Conservation (phyloP, 805 yeast genomes). For the Candida manassasensis region DNA sequence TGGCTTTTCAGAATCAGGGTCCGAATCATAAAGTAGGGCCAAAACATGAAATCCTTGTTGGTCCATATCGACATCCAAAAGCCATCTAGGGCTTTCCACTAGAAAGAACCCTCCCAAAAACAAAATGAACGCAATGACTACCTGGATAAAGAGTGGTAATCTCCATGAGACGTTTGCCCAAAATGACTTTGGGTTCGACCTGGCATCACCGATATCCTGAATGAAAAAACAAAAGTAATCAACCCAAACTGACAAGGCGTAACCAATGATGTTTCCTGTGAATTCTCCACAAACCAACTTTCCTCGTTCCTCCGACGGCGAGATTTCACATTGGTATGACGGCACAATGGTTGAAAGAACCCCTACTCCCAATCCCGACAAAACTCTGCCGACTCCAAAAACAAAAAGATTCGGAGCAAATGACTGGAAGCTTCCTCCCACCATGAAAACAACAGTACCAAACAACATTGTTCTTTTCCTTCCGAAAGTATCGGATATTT, state of each 20-base stretch:
- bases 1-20: slow-evolving; percentile 28
- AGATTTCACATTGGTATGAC: slow-evolving; percentile 81
- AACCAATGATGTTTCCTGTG: slow-evolving; percentile 81
- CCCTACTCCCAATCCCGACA: slow-evolving; percentile 87
- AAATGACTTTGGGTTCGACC: slow-evolving; percentile 30
- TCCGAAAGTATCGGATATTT: slow-evolving; percentile 73
- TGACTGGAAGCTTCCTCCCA: slow-evolving; percentile 77
- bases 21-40: slow-evolving; percentile 23
- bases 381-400: slow-evolving; percentile 69
- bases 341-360: slow-evolving; percentile 80
- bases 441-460: slow-evolving; percentile 72
- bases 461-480: slow-evolving; percentile 72
- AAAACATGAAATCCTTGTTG: slow-evolving; percentile 43
- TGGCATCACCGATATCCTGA: slow-evolving; percentile 44
- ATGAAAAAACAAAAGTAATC: slow-evolving; percentile 72
- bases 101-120: slow-evolving; percentile 72
- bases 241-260: slow-evolving; percentile 80
- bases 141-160: slow-evolving; percentile 71
- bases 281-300: slow-evolving; percentile 82
- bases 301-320: slow-evolving; percentile 85
- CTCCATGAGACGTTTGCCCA: slow-evolving; percentile 61
- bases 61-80: slow-evolving; percentile 74
- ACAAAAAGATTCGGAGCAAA: slow-evolving; percentile 48
- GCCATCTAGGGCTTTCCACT: slow-evolving; percentile 89
- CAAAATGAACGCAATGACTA: slow-evolving; percentile 63